Conservation (phyloP, 148 eudicot genomes). For the Vaccinium vitisidaea region DNA sequence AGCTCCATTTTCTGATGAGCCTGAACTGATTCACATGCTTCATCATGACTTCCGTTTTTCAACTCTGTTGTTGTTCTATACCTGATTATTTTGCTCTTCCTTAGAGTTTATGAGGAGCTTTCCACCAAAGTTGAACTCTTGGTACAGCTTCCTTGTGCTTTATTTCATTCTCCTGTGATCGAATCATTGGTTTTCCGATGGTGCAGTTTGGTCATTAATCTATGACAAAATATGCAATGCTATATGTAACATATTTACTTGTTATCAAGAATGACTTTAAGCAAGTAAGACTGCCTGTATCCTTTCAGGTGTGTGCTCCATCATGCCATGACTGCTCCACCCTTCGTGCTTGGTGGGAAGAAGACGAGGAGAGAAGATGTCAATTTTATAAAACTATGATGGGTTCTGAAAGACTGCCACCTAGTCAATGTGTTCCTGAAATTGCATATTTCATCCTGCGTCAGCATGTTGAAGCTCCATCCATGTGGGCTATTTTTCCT, state of each 20-base stretch:
- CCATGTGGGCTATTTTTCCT: conserved; percentile 99
- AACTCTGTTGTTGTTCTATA: background rate
- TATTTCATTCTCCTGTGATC: background rate
- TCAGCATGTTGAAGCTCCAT: conserved; percentile 94
- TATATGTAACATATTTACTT: background rate
- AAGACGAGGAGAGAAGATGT: conserved; percentile 87
- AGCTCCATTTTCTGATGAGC: background rate
- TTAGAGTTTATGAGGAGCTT: background rate
- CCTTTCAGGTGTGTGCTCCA: conserved; percentile 88
- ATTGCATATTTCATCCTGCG: conserved; percentile 69
- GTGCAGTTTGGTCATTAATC: background rate
- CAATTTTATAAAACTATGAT: conserved; percentile 62
- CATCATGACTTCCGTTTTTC: background rate
- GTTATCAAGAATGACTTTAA: background rate
- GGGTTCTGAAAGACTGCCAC: conserved; percentile 72
- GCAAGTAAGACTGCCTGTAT: conserved; percentile 1
- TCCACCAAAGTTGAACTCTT: background rate
- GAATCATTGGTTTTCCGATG: background rate
- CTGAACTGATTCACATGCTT: conserved; percentile 3
- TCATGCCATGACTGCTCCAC: conserved; percentile 98
- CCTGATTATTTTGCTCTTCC: background rate
- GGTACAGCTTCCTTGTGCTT: background rate
- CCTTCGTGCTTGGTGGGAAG: conserved; percentile 99
- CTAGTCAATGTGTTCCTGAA: conserved; percentile 78
- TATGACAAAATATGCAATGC: background rate